Evolutionary conservation across 352 stramenopile species (phyloP).

Genomic region (Phytopythium boreale): DNA sequence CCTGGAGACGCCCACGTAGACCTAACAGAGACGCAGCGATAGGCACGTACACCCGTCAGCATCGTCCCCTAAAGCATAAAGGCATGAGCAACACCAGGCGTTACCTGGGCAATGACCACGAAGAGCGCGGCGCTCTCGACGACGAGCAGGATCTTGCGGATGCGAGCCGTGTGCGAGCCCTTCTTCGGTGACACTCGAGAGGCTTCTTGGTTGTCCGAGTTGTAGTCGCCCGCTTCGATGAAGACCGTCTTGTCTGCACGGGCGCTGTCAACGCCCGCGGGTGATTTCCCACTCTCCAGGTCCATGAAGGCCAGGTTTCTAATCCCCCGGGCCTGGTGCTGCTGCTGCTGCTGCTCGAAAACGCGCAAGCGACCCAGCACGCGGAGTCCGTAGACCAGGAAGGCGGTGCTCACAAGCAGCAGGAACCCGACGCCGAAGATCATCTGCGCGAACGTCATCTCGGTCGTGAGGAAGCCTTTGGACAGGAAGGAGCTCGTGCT

Average conservation of each 20-base stretch:
- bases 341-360: conserved; percentile 17
- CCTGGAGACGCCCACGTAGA: conserved; percentile 17
- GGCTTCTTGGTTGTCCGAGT: background rate
- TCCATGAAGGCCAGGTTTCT: background rate
- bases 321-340: background rate
- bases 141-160: conserved; percentile 26
- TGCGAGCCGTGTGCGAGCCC: conserved; percentile 18
- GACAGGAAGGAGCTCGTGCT: conserved; percentile 26
- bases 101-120: background rate
- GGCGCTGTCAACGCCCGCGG: background rate
- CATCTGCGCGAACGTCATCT: conserved; percentile 26
- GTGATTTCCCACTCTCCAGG: background rate
- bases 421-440: conserved; percentile 17
- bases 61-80: background rate
- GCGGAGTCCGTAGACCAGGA: conserved; percentile 29
- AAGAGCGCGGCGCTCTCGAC: conserved; percentile 1
- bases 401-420: conserved; percentile 18
- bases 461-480: conserved; percentile 31
- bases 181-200: background rate
- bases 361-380: conserved; percentile 18
- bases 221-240: background rate
- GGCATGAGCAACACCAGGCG: background rate
- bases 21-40: background rate
- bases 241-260: background rate
- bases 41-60: background rate